Evolutionary conservation across 139 green algal genomes (phyloP).

Genomic region (Dunaliella sp.): DNA sequence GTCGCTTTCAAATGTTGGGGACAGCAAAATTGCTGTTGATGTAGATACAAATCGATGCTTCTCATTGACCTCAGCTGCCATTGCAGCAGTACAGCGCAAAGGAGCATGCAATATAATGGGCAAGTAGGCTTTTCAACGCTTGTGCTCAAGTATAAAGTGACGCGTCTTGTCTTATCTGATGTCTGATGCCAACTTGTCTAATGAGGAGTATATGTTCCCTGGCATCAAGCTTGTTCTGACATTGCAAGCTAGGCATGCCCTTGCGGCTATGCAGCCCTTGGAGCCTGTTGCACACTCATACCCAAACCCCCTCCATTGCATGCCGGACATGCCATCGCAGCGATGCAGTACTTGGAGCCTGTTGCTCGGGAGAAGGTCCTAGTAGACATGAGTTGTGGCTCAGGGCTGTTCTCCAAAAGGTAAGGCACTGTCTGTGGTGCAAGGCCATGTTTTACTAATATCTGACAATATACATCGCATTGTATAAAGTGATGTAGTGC

Average conservation of each 20-base stretch:
- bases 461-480: too few relatives aligned
- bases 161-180: too few relatives aligned
- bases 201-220: neutral
- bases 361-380: conserved; percentile 39
- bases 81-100: too few relatives aligned
- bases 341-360: conserved; percentile 39
- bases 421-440: conserved; percentile 14
- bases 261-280: conserved; percentile 36
- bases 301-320: neutral
- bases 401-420: conserved; percentile 85
- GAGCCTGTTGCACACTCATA: conserved; percentile 16
- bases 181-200: neutral
- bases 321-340: neutral
- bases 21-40: too few relatives aligned
- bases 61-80: too few relatives aligned
- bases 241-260: neutral
- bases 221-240: neutral
- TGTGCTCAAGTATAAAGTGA: too few relatives aligned
- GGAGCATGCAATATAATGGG: too few relatives aligned
- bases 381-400: conserved; percentile 91
- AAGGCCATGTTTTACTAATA: too few relatives aligned
- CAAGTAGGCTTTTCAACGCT: too few relatives aligned
- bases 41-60: too few relatives aligned
- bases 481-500: too few relatives aligned
- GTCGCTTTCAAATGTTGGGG: too few relatives aligned